phyloP scores from a whole-genome alignment of 2,329 filamentous ascomycete genomes.

The Alternaria hordeiaustralica region DNA sequence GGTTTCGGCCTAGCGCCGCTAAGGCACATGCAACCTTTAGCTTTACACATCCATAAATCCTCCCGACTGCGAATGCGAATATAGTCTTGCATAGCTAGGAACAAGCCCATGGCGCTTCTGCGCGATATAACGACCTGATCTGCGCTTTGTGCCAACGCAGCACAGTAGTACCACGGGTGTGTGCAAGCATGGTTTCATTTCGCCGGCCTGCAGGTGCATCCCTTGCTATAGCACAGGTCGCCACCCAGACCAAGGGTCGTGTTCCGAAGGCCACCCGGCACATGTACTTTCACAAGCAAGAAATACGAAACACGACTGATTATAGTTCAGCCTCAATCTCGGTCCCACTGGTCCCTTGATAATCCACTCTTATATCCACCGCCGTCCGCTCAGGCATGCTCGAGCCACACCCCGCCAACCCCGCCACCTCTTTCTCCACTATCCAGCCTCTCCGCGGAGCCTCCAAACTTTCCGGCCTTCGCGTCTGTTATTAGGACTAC shows the following conservation, averaged over 20 bases:
- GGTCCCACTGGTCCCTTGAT: neutral
- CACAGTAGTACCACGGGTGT: neutral
- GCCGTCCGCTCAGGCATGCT: conserved; percentile 22
- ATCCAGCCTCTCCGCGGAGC: conserved; percentile 24
- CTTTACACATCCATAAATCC: neutral
- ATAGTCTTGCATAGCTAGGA: neutral
- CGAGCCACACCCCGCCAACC: conserved; percentile 34
- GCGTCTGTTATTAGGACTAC: conserved; percentile 29
- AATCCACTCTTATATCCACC: neutral
- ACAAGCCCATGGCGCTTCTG: neutral
- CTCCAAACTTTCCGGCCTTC: conserved; percentile 19
- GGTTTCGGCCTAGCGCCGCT: neutral
- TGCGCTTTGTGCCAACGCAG: neutral
- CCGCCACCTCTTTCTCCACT: conserved; percentile 8
- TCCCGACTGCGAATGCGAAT: neutral
- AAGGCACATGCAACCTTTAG: neutral
- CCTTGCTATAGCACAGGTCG: neutral
- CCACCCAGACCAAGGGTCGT: neutral
- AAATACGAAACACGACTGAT: neutral
- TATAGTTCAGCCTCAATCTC: neutral
- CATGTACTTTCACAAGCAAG: neutral
- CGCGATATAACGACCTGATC: neutral
- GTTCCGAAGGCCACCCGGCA: neutral
- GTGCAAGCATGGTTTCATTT: neutral
- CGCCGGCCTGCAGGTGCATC: neutral